Percentiles rank a stretch among this genome's conserved stretches.
phyloP scores from a whole-genome alignment of 2,329 filamentous ascomycete genomes.

The Calonectria multiphialidica region DNA sequence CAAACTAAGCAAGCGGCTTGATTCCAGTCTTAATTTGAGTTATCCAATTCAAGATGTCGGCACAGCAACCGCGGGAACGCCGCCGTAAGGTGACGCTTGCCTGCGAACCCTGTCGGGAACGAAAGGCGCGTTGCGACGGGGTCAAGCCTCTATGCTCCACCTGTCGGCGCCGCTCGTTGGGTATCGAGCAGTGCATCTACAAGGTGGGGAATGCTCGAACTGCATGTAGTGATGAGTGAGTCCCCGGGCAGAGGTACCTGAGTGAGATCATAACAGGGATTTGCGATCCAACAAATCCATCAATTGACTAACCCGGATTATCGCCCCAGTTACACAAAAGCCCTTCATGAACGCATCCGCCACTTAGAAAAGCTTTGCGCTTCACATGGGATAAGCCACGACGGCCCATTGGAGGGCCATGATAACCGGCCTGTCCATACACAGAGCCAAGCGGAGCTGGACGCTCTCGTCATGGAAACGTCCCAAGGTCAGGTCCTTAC shows the following conservation, averaged over 20 bases:
- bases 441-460: background rate
- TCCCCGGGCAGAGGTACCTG: no score
- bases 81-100: constrained; percentile 50
- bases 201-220: constrained; percentile 50
- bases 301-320: background rate
- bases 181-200: constrained; percentile 53
- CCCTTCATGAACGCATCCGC: constrained; percentile 44
- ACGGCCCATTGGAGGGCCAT: background rate
- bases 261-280: no score
- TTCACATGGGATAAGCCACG: background rate
- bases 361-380: constrained; percentile 40
- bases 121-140: constrained; percentile 57
- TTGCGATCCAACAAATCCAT: background rate
- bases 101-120: constrained; percentile 56
- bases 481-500: background rate
- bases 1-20: no score
- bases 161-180: constrained; percentile 50
- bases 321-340: constrained; percentile 32
- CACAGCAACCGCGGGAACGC: constrained; percentile 6
- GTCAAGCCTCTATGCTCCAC: constrained; percentile 58
- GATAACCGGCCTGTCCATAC: background rate
- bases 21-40: no score
- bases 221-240: constrained; percentile 50
- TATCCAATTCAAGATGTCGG: no score
- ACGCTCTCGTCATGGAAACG: background rate